Conservation (phyloP, 352 stramenopile genomes). For the Pythium coloratum region DNA sequence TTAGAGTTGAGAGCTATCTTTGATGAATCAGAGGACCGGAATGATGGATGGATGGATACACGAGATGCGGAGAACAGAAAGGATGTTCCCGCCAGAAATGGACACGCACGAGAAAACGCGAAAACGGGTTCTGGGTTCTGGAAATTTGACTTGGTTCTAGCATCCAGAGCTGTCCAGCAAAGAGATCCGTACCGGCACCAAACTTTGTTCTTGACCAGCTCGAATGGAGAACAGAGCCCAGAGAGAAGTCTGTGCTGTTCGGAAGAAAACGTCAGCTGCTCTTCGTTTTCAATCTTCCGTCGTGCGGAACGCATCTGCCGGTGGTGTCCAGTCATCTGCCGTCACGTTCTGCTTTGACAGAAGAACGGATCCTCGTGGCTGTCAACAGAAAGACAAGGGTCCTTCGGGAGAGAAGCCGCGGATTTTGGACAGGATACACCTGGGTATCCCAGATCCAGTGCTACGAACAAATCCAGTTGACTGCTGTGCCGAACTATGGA, state of each 20-base stretch:
- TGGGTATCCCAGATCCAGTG: background rate
- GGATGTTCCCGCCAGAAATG: conserved; percentile 1
- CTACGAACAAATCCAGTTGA: too few relatives aligned
- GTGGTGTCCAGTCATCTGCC: background rate
- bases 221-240: too few relatives aligned
- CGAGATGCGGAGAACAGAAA: background rate
- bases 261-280: background rate
- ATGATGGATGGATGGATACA: background rate
- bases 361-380: background rate
- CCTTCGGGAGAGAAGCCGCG: background rate
- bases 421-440: background rate
- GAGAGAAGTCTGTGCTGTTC: background rate
- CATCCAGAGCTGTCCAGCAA: background rate
- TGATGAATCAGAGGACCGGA: background rate
- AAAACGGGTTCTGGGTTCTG: background rate
- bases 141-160: background rate
- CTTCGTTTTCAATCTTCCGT: background rate
- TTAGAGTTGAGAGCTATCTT: background rate
- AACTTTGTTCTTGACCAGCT: too few relatives aligned
- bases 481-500: too few relatives aligned
- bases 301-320: background rate
- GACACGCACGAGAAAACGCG: background rate
- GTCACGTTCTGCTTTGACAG: background rate
- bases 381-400: background rate
- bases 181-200: background rate